Percentiles rank a stretch among this genome's conserved stretches.
phyloP scores from a whole-genome alignment of 2,329 filamentous ascomycete genomes.

The Alternaria hordeiaustralica region DNA sequence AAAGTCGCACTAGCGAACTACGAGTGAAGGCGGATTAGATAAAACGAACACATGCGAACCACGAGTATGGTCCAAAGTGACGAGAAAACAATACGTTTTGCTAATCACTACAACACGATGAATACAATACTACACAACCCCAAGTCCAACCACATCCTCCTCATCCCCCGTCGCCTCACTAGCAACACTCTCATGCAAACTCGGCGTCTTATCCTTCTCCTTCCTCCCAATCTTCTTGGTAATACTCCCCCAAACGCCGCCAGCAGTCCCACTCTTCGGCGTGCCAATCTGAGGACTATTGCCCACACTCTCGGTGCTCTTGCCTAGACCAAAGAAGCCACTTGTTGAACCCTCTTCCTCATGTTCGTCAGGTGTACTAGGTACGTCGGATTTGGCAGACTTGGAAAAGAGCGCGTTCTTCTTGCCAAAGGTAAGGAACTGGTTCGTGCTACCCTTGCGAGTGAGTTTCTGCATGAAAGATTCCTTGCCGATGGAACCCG shows the following conservation, averaged over 20 bases:
- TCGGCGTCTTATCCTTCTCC: constrained; percentile 54
- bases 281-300: constrained; percentile 48
- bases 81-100: background rate
- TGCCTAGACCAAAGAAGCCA: constrained; percentile 31
- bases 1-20: background rate
- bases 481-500: constrained; percentile 50
- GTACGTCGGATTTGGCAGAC: constrained; percentile 36
- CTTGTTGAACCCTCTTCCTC: constrained; percentile 42
- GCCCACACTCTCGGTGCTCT: constrained; percentile 35
- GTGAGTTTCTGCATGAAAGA: constrained; percentile 59
- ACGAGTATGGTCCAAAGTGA: no score
- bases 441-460: constrained; percentile 55
- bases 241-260: constrained; percentile 52
- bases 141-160: constrained; percentile 27
- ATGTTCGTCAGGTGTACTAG: constrained; percentile 47
- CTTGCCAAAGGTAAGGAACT: constrained; percentile 54
- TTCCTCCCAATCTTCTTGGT: constrained; percentile 53
- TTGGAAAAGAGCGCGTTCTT: constrained; percentile 42
- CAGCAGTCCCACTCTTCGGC: constrained; percentile 44
- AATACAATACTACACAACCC: background rate
- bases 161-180: constrained; percentile 50
- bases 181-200: constrained; percentile 55
- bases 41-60: no score
- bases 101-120: background rate
- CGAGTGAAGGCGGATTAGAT: no score